A percentile compares a stretch with the other conserved stretches of the same genome.
phyloP scores from a whole-genome alignment of 805 yeast species.

The Helenozyma rhizophorensis region DNA sequence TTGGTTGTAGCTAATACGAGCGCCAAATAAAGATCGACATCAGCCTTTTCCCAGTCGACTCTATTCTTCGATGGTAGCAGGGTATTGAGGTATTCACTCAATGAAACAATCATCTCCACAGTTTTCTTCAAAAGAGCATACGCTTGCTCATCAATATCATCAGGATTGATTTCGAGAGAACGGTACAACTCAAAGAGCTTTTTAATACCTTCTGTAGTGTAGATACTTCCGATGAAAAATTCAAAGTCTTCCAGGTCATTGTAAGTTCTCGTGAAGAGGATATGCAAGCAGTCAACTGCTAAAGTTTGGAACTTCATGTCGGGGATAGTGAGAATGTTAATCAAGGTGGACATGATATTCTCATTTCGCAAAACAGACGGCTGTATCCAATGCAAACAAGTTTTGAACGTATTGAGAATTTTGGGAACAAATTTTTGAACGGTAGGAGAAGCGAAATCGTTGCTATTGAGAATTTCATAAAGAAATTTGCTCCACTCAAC shows the following conservation, averaged over 20 bases:
- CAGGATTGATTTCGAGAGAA: constrained; percentile 56
- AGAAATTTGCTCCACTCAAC: constrained; percentile 54
- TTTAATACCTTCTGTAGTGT: constrained; percentile 66
- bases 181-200: constrained; percentile 62
- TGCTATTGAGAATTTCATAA: constrained; percentile 28
- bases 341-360: constrained; percentile 60
- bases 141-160: constrained; percentile 71
- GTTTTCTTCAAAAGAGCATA: constrained; percentile 84
- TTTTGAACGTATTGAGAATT: constrained; percentile 76
- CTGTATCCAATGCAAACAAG: constrained; percentile 87
- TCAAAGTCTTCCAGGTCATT: constrained; percentile 63
- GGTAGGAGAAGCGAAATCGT: constrained; percentile 21
- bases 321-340: constrained; percentile 52
- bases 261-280: constrained; percentile 77
- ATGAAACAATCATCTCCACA: constrained; percentile 87
- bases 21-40: constrained; percentile 62
- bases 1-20: constrained; percentile 76
- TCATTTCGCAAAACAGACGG: constrained; percentile 68
- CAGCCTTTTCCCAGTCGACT: constrained; percentile 52
- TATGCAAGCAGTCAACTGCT: constrained; percentile 88
- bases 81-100: constrained; percentile 71
- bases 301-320: constrained; percentile 70
- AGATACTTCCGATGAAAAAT: constrained; percentile 74
- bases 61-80: constrained; percentile 31
- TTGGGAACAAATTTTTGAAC: constrained; percentile 53